phyloP scores from a whole-genome alignment of 768 basidiomycete genomes.

The Rhodotorula kratochvilovae region DNA sequence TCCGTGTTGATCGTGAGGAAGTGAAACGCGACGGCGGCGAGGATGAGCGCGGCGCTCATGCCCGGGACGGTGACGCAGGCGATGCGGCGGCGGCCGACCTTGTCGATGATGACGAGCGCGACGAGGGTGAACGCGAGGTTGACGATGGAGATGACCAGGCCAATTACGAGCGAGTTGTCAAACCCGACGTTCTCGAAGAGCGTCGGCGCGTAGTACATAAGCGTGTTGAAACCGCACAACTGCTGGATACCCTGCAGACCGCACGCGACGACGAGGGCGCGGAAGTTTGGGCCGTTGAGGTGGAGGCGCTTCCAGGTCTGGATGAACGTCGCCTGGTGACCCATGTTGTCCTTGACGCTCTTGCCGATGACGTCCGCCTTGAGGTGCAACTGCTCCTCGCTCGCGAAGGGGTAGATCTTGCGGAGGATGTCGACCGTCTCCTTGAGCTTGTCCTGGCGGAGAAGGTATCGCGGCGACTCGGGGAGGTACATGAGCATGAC shows the following conservation, averaged over 20 bases:
- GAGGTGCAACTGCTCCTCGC: conserved; percentile 60
- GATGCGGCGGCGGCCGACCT: conserved; percentile 64
- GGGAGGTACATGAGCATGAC: conserved; percentile 49
- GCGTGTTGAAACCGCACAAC: conserved; percentile 57
- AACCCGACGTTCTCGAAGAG: conserved; percentile 77
- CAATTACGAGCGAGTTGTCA: conserved; percentile 73
- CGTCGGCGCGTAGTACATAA: conserved; percentile 59
- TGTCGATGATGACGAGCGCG: conserved; percentile 64
- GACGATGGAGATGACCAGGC: conserved; percentile 50
- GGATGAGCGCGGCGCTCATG: conserved; percentile 63
- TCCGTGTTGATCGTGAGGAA: conserved; percentile 60
- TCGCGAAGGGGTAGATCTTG: conserved; percentile 67
- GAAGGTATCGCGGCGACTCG: conserved; percentile 69
- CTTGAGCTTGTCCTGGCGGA: conserved; percentile 56
- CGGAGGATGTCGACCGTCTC: conserved; percentile 58
- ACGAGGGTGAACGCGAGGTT: conserved; percentile 68
- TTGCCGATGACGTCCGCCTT: conserved; percentile 63
- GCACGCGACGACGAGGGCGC: conserved; percentile 59
- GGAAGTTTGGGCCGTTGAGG: conserved; percentile 37
- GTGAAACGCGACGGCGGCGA: conserved; percentile 46
- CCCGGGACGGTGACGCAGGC: conserved; percentile 68
- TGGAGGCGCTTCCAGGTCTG: conserved; percentile 36
- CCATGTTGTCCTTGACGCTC: conserved; percentile 56
- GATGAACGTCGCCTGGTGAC: conserved; percentile 57
- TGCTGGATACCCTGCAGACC: conserved; percentile 81